phyloP scores from a whole-genome alignment of 2,329 filamentous ascomycete species.

The Xylaria sp. region DNA sequence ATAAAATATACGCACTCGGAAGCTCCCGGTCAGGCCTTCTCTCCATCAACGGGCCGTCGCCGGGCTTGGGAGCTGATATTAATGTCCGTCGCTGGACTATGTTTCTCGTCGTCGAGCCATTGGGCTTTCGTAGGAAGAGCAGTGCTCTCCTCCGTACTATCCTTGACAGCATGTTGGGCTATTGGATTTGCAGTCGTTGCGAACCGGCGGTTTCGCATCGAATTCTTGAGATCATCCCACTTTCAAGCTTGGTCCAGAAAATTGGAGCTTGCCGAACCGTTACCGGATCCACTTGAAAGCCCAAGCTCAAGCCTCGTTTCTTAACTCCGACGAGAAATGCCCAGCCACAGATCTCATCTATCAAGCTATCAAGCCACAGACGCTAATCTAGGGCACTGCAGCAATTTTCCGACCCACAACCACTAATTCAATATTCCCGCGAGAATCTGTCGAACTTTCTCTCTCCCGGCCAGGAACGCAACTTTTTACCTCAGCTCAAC shows the following conservation, averaged over 20 bases:
- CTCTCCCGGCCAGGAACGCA: constrained; percentile 30
- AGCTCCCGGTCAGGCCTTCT: constrained; percentile 73
- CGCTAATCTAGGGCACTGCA: constrained; percentile 41
- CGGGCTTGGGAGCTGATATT: constrained; percentile 65
- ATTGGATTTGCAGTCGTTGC: constrained; percentile 20
- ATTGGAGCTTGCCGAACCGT: constrained; percentile 24
- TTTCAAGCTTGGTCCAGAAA: constrained; percentile 18
- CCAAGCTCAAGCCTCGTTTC: not conserved
- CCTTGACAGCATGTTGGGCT: constrained; percentile 50
- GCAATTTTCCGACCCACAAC: constrained; percentile 39
- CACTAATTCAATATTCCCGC: constrained; percentile 36
- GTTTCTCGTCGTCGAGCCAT: constrained; percentile 31
- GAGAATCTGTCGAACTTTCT: constrained; percentile 36
- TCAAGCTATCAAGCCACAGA: constrained; percentile 18
- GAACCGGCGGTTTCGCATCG: constrained; percentile 15
- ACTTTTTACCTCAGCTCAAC: constrained; percentile 17
- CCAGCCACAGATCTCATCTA: not conserved
- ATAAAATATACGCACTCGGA: constrained; percentile 60
- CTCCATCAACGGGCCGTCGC: constrained; percentile 72
- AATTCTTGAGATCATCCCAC: constrained; percentile 38
- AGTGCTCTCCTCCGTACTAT: constrained; percentile 48
- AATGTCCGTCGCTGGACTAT: constrained; percentile 55
- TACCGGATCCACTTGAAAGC: not conserved
- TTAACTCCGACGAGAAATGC: not conserved
- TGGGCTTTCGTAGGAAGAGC: constrained; percentile 39